These are phyloP conservation scores for Nakazawaea ishiwadae DNA, from an alignment of 805 yeast species.

Conservation along the genomic window DNA sequence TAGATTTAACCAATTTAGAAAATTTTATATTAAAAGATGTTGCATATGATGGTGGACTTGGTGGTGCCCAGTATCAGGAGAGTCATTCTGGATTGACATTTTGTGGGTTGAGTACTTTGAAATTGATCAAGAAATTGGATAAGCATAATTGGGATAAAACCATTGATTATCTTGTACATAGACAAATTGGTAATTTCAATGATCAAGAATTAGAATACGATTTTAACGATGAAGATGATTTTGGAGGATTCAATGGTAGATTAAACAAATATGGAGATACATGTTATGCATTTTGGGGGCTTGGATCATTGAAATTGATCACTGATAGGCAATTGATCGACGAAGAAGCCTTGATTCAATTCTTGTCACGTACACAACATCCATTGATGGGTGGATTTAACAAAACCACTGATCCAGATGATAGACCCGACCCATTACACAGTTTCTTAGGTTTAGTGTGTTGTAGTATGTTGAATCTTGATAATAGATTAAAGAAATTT, in stretches of 20 bases:
- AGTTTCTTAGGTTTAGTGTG: slow-evolving; percentile 58
- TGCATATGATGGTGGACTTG: slow-evolving; percentile 68
- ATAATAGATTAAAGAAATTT: slow-evolving; percentile 18
- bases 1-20: slow-evolving; percentile 37
- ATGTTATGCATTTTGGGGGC: slow-evolving; percentile 84
- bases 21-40: slow-evolving; percentile 31
- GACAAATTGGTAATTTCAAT: slow-evolving; percentile 47
- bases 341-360: slow-evolving; percentile 30
- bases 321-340: slow-evolving; percentile 30
- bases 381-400: slow-evolving; percentile 70
- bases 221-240: slow-evolving; percentile 40
- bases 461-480: slow-evolving; percentile 31
- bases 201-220: slow-evolving; percentile 22
- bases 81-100: slow-evolving; percentile 85
- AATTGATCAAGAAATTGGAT: slow-evolving; percentile 30
- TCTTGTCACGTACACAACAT: slow-evolving; percentile 56
- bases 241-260: slow-evolving; percentile 85
- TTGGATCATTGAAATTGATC: slow-evolving; percentile 52
- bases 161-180: slow-evolving; percentile 53
- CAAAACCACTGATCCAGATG: slow-evolving; percentile 51
- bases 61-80: slow-evolving; percentile 48
- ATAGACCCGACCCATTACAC: slow-evolving; percentile 65
- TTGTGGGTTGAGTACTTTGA: slow-evolving; percentile 69
- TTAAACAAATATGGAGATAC: slow-evolving; percentile 82
- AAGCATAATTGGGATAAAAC: slow-evolving; percentile 33